Evolutionary conservation across 164 flowering plant species (phyloP), one percentile per base, ranked within the genome.

Genomic region (Paratinospora sagittata): DNA sequence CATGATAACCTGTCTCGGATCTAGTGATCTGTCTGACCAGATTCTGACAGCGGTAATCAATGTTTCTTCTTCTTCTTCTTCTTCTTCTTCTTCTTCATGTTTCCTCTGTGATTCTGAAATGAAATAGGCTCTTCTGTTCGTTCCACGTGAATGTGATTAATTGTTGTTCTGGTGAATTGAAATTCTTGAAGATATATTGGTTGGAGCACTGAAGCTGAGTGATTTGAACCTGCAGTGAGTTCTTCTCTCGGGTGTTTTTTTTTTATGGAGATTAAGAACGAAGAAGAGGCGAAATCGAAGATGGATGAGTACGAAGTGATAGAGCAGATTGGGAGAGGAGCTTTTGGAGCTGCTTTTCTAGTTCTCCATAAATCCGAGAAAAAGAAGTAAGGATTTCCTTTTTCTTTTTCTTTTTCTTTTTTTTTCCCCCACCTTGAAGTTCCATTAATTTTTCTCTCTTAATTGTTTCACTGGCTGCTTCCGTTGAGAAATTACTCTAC

Each of bases 261-360:
- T 68, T 26, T 26, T 17, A 86, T 88, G 92, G 90, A 90, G 83
- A 58, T 66, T 6, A 76, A 78, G 47, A 76, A 72, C 17, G 80
- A 81, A 4, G 85, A 81, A n/a, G n/a, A n/a, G 17, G 36, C 16
- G 64, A 78, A 69, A 67, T 81, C 85, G 14, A 88, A 80, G 81
- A 85, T 87, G 87, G 93, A 88, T 1, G 90, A 86, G 3, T 92
- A 92, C 67, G 90, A 90, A 77, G 88, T 90, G 43, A 79, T 89
- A 3, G 96, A 92, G 83, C 96, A 90, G 87, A 92, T 92, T 77
- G 97, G 97, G 3, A 84, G 90, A 79, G 96, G 97, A 60, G 85
- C 96, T 7, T 92, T 89, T 72, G 95, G 92, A 13, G 76, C 85
- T 66, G 91, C 96, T 9, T 83, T 84, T 73, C 93, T 92, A 74